Evolutionary conservation across 352 stramenopile species (phyloP), one percentile per base, ranked within the genome.

Genomic region (Phytophthora palmivora): DNA sequence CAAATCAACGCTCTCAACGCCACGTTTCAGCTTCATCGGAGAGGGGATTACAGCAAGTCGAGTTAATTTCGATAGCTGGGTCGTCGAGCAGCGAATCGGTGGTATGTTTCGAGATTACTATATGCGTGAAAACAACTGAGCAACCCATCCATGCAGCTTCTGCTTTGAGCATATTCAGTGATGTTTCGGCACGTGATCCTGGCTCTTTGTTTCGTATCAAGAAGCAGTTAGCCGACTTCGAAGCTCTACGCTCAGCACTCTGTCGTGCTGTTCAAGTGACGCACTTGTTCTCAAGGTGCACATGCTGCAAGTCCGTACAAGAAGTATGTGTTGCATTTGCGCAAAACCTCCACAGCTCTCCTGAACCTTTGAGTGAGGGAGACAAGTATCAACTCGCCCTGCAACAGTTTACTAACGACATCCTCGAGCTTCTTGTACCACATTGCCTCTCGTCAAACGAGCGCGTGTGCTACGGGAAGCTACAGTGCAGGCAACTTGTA

Each of bases 221-320:
- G 41, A 66, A 67, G 21, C 41, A 55, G 10, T 34, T 58, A 24
- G 32, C 6, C n/a, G 56, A 64, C n/a, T 57, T 64, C 18, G 15
- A 47, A 6, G 36, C 0, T 22, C 37, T 60, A 2, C 16, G 43
- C 22, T 22, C 19, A 28, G 39, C 32, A 12, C 19, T 67, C 16
- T 26, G 16, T 21, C 41, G 41, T 14, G 47, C 39, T 1, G 47
- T 66, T 11, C 21, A 56, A 16, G 26, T 60, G 47, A 67, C 49
- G 0, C 48, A 67, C 28, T 45, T 67, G 33, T 30, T 67, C 10
- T 61, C 41, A 4, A 32, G 18, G 15, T 67, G 58, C 41, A 8
- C 15, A 21, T 55, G 36, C 6, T 61, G 58, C 48, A 67, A 55
- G 16, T 24, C 58, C 19, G 38, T 55, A 6, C 44, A 54, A 38